Evolutionary conservation across 108 stramenopile genomes (phyloP).

Genomic region (Aurantiochytrium sp.): DNA sequence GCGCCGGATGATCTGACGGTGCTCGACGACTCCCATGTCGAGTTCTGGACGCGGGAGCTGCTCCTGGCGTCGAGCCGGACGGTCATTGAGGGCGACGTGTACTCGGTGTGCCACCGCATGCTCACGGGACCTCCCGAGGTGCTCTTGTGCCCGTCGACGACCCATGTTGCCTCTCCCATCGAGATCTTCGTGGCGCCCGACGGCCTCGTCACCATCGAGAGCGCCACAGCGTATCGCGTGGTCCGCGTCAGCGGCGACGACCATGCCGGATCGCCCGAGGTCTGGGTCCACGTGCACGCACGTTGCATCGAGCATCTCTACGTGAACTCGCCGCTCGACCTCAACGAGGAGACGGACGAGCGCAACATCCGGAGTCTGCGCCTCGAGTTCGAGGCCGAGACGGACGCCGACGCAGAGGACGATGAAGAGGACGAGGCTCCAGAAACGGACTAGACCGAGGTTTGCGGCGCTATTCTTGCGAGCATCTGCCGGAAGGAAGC

Average conservation of each 20-base stretch:
- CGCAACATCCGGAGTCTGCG: neutral
- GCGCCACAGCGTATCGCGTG: neutral
- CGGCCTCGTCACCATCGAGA: constrained; percentile 14
- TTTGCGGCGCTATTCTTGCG: too few species aligned
- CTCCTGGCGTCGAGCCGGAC: constrained; percentile 5
- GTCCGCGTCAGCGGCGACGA: neutral
- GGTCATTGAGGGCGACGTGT: constrained; percentile 22
- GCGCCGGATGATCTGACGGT: neutral
- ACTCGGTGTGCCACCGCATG: constrained; percentile 1
- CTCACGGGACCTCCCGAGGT: neutral
- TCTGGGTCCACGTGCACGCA: neutral
- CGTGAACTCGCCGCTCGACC: neutral
- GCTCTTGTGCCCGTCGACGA: neutral
- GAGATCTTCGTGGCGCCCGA: constrained; percentile 21
- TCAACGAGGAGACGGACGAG: neutral
- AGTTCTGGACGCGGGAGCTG: neutral
- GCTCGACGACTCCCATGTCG: neutral
- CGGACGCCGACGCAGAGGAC: too few species aligned
- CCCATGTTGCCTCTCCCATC: neutral
- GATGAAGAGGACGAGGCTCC: too few species aligned
- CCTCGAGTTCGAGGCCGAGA: neutral
- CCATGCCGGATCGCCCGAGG: neutral
- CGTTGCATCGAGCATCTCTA: neutral
- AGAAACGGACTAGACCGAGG: too few species aligned
- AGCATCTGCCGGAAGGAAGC: too few species aligned